These are phyloP conservation scores for Phytophthora hibernalis DNA, from an alignment of 352 stramenopile species.

Conservation along the genomic window DNA sequence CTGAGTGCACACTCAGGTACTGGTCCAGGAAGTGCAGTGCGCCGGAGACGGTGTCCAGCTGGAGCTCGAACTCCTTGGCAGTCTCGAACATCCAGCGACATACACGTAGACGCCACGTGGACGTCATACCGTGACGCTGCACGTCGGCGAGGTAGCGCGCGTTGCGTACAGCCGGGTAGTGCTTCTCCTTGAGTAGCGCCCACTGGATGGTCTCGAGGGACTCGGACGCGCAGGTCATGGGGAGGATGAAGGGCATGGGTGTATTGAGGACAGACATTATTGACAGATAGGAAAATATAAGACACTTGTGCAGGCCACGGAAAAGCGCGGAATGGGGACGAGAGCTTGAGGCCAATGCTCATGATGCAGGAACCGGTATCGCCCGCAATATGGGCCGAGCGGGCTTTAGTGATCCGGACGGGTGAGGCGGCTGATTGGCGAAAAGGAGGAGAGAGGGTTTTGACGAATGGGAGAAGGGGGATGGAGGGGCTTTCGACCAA, in stretches of 20 bases:
- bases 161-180: slow-evolving; percentile 38
- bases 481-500: slow-evolving; percentile 14
- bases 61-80: slow-evolving; percentile 73
- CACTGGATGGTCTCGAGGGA: slow-evolving; percentile 49
- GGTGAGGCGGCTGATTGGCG: slow-evolving; percentile 12
- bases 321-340: slow-evolving; percentile 46
- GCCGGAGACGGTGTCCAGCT: slow-evolving; percentile 63
- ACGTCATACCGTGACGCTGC: slow-evolving; percentile 70
- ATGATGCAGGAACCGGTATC: slow-evolving; percentile 29
- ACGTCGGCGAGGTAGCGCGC: slow-evolving; percentile 51
- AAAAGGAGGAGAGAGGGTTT: slow-evolving; percentile 8
- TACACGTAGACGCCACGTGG: slow-evolving; percentile 71
- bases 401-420: slow-evolving; percentile 17
- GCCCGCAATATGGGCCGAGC: slow-evolving; percentile 25
- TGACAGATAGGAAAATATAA: slow-evolving; percentile 23
- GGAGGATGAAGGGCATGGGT: slow-evolving; percentile 36
- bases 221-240: slow-evolving; percentile 25
- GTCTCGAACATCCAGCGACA: slow-evolving; percentile 88
- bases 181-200: slow-evolving; percentile 49
- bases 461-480: slow-evolving; percentile 5
- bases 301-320: slow-evolving; percentile 38
- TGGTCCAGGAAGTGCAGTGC: slow-evolving; percentile 79
- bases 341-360: slow-evolving; percentile 29
- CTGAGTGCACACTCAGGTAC: slow-evolving; percentile 69
- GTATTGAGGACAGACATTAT: slow-evolving; percentile 18